Base-by-base conservation (phyloP, 1,284 basidiomycete genomes). In the Rugiboletus extremiorientalis region DNA sequence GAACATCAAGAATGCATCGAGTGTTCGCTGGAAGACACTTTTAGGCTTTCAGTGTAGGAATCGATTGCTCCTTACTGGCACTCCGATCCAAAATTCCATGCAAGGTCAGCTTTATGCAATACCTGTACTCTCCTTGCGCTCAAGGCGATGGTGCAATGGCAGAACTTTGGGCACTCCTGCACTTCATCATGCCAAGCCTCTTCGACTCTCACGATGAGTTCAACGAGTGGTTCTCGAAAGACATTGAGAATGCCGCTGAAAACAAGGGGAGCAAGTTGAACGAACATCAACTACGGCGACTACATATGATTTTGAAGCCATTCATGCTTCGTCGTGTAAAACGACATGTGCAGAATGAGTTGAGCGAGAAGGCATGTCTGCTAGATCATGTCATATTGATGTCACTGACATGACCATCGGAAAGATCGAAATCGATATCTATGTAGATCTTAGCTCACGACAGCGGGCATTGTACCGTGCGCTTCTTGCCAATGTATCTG, bases 171-270 rank as follows among this genome's bases (percentile, higher is more conserved):
- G 97, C 97, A 3, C 80, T 99, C 57, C 80, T 99, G 49, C 97
- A 99, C 74, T 99, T 99, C 77, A 99, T 99, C 78, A 99, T 99
- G 97, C 97, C 97, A 2, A 96, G 92, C 70, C 79, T 99, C 52
- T 99, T 99, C 75, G 97, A 99, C 74, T 98, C 96, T 36, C 96
- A 99, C 70, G 96, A 99, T 70, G 97, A 99, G 77, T 99, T 99
- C 79, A 95, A 92, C 72, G 97, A 99, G 74, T 99, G 97, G 97
- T 99, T 99, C 77, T 98, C 96, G 27, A 98, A 98, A 74, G 97
- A 99, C 70, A 98, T 99, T 57, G 97, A 99, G 78, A 96, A 92
- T 71, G 92, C 92, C 22, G 94, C 81, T 27, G 92, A 94, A 76
- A 95, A 95, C 72, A 94, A 94, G 64, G 92, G 91, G 14, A 88